Evolutionary conservation across 2,329 filamentous ascomycete species (phyloP), one percentile per base, ranked within the genome.

Genomic region (Sporothrix humicola): DNA sequence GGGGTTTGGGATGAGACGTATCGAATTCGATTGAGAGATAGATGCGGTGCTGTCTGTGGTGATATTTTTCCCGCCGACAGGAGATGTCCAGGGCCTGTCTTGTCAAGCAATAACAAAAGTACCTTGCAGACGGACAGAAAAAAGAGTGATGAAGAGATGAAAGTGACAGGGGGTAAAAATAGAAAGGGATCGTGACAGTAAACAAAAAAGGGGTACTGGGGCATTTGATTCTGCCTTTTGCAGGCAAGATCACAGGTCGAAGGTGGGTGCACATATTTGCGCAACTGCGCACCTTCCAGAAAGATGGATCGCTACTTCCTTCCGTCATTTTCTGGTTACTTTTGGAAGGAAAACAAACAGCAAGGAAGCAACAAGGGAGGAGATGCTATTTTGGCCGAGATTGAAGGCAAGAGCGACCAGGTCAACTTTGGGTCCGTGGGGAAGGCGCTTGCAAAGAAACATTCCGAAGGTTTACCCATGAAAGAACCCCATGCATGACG

Each of bases 1-100:
- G 31, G n/a, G 37, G 37, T 10, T n/a, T 61, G 26, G 12, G 37
- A n/a, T 70, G 31, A 70, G 68, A 70, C 68, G 68, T 59, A 59
- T 69, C 48, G 66, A 17, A 54, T 54, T 42, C 13, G 46, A 37
- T 7, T 37, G 31, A 37, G 31, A 37, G 31, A 37, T 0, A 15
- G 50, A 23, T 69, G 46, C 6, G 5, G 44, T 52, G 23, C 56
- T 56, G 50, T 42, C 8, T 48, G 6, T 42, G 65, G 17, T 44
- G 42, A 37, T 58, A 37, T 20, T 42, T 66, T 9, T 15, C 8
- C 2, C 7, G 20, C n/a, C n/a, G 10, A 56, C 52, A 46, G 17
- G 46, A 42, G 37, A 46, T 65, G 59, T 42, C 10, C 37, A 46
- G 37, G 37, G 13, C 17, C 37, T 59, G 13, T 63, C 59, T 12